These are phyloP conservation scores for Aciculoconidium aculeatum DNA, from an alignment of 805 yeast species.

Conservation along the genomic window DNA sequence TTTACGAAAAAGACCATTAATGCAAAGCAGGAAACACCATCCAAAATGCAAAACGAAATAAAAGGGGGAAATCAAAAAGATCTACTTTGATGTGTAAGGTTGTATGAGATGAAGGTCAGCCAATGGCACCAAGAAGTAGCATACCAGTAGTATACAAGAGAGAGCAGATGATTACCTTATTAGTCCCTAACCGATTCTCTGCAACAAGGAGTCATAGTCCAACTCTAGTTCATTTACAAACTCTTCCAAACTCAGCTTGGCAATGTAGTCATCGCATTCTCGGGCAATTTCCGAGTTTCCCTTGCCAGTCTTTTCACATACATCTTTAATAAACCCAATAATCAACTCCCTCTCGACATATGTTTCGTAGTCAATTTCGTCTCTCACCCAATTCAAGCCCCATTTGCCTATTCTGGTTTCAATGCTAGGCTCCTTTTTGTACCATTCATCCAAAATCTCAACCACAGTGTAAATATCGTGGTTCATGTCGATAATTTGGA, in stretches of 20 bases:
- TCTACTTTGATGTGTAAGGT: too few species aligned
- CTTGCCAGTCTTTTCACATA: conserved; percentile 7
- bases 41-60: too few species aligned
- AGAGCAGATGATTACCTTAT: too few species aligned
- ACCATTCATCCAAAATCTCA: conserved; percentile 12
- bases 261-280: conserved; percentile 11
- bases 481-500: conserved; percentile 9
- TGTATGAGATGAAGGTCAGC: too few species aligned
- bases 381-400: conserved; percentile 12
- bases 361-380: conserved; percentile 11
- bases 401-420: conserved; percentile 8
- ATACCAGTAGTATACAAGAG: too few species aligned
- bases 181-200: too few species aligned
- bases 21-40: too few species aligned
- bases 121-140: too few species aligned
- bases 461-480: conserved; percentile 10
- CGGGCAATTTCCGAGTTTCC: conserved; percentile 8
- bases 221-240: conserved; percentile 12
- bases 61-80: too few species aligned
- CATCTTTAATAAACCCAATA: conserved; percentile 8
- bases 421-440: conserved; percentile 8
- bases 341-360: conserved; percentile 9
- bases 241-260: conserved; percentile 11
- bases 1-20: too few species aligned
- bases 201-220: conserved; percentile 9